These are phyloP conservation scores for Paralagenidium karlingii DNA, from an alignment of 352 stramenopile genomes.

Conservation along the genomic window DNA sequence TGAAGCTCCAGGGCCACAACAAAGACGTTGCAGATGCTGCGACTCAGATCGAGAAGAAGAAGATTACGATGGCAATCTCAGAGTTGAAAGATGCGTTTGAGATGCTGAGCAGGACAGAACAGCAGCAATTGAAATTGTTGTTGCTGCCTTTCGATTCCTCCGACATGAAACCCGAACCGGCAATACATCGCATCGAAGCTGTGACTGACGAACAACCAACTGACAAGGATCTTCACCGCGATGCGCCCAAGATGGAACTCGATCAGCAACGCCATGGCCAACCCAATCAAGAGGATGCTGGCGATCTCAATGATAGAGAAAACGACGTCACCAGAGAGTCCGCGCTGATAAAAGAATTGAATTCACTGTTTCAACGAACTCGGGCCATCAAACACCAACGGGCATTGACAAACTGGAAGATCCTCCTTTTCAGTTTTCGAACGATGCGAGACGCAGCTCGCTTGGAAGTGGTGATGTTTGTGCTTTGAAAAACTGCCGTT, in stretches of 20 bases:
- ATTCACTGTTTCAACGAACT: slow-evolving; percentile 24
- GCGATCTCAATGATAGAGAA: slow-evolving; percentile 2
- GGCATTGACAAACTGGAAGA: slow-evolving; percentile 20
- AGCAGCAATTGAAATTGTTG: background rate
- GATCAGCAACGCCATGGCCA: background rate
- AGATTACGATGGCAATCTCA: slow-evolving; percentile 19
- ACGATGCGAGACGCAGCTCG: slow-evolving; percentile 12
- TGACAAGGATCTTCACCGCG: too few relatives aligned
- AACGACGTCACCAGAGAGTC: slow-evolving; percentile 18
- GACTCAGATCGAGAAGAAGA: slow-evolving; percentile 22
- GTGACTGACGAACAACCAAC: too few relatives aligned
- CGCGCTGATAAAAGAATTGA: slow-evolving; percentile 31
- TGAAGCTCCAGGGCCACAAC: background rate
- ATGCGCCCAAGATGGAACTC: too few relatives aligned
- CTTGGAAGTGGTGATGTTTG: slow-evolving; percentile 36
- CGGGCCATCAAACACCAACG: slow-evolving; percentile 11
- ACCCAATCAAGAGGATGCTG: background rate
- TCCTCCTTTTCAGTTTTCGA: slow-evolving; percentile 24
- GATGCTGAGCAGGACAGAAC: background rate
- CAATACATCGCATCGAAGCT: too few relatives aligned
- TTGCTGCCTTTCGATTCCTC: too few relatives aligned
- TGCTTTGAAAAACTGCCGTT: too few relatives aligned
- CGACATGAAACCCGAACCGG: too few relatives aligned
- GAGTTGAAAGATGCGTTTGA: slow-evolving; percentile 32
- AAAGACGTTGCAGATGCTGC: slow-evolving; percentile 2